phyloP scores from a whole-genome alignment of 1,284 basidiomycete species.

The Sporisorium sorghi region DNA sequence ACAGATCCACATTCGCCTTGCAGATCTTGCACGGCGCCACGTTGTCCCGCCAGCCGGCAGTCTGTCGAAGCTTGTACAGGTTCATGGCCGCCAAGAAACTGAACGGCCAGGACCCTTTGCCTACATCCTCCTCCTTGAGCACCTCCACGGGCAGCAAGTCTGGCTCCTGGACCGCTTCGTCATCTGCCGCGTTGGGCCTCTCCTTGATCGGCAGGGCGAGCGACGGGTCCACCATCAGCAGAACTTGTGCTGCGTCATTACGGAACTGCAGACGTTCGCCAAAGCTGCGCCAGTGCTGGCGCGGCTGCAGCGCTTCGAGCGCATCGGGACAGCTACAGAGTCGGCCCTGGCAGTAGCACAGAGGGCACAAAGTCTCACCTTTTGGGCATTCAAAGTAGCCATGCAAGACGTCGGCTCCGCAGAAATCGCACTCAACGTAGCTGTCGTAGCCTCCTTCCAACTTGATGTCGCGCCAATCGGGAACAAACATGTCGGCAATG shows the following conservation, averaged over 20 bases:
- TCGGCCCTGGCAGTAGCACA: conserved; percentile 47
- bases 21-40: conserved; percentile 37
- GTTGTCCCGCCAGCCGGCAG: conserved; percentile 8
- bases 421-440: conserved; percentile 55
- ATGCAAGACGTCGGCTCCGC: conserved; percentile 42
- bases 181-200: not conserved
- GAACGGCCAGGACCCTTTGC: conserved; percentile 30
- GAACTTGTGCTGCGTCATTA: conserved; percentile 22
- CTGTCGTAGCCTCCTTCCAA: conserved; percentile 24
- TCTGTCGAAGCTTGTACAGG: conserved; percentile 33
- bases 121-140: conserved; percentile 20
- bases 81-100: conserved; percentile 44
- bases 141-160: conserved; percentile 11
- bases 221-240: conserved; percentile 15
- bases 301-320: conserved; percentile 20
- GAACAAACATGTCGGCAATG: conserved; percentile 32
- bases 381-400: conserved; percentile 43
- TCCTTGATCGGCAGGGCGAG: conserved; percentile 6
- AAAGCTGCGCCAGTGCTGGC: conserved; percentile 38
- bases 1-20: conserved; percentile 27
- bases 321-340: conserved; percentile 36
- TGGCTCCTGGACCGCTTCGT: conserved; percentile 14
- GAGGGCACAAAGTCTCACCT: conserved; percentile 38
- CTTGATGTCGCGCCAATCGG: conserved; percentile 33
- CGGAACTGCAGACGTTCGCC: conserved; percentile 37